Conservation (phyloP, 345 rosid species). For the Eucalyptus curtisii region DNA sequence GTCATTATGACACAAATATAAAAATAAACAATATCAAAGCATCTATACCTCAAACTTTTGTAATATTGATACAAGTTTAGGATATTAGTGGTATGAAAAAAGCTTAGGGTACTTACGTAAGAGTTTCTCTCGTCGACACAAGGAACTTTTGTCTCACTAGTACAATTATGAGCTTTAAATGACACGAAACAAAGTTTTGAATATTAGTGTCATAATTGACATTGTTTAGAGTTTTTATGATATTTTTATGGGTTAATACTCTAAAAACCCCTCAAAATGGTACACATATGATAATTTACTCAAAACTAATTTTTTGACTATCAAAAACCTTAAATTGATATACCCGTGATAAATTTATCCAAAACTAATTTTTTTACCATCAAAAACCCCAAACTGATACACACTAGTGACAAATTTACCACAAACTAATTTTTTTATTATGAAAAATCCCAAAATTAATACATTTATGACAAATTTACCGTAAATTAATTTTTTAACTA, state of each 20-base stretch:
- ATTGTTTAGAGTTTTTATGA: too few species aligned
- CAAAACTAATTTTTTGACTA: fast-evolving
- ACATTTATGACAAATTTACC: too few species aligned
- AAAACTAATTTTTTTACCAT: too few species aligned
- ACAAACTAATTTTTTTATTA: too few species aligned
- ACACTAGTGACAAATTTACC: fast-evolving
- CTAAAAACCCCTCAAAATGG: fast-evolving
- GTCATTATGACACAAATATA: background rate
- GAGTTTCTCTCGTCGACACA: background rate
- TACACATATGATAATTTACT: too few species aligned
- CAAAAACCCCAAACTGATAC: fast-evolving
- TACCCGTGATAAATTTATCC: fast-evolving
- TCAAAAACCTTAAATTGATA: fast-evolving
- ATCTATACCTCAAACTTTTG: background rate
- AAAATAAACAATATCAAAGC: too few species aligned
- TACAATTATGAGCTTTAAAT: background rate
- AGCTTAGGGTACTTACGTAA: background rate
- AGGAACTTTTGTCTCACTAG: background rate
- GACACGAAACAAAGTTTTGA: background rate
- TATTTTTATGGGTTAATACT: too few species aligned
- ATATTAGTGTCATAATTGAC: background rate
- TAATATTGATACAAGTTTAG: background rate
- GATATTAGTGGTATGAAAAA: background rate
- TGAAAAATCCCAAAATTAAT: too few species aligned
- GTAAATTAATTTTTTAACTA: too few species aligned